Base-by-base conservation (phyloP, 2,329 filamentous ascomycete genomes). In the Orbilia ellipsospora region DNA sequence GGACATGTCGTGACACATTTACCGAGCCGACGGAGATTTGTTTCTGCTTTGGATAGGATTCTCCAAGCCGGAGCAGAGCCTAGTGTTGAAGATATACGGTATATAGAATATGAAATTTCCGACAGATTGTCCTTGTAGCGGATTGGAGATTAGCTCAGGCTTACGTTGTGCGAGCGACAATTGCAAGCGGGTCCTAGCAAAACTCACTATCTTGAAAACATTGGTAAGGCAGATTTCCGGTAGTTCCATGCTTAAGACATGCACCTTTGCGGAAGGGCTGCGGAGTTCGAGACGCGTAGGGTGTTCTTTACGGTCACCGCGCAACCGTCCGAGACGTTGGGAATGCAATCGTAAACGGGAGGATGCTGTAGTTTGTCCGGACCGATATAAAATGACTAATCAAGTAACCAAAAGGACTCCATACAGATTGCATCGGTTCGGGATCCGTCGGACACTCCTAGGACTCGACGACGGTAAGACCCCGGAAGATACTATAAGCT, bases 121-220 rank as follows among this genome's bases (percentile, higher is more conserved):
- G 72, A 69, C 65, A 76, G 62, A 59, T 76, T 76, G 64, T 76
- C 72, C 72, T 74, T 51, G 56, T 69, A 42, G 23, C 23, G 36
- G 36, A 28, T 40, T 62, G 44, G n/a, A 31, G 44, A 52, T 59
- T 42, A 59, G 50, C 50, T 74, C 63, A 74, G 70, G 51, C 57
- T 44, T 59, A 59, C 31, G 45, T 40, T 48, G 40, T 20, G 65
- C 18, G 59, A 16, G 51, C 18, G 54, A 67, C 56, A 51, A 10
- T 16, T 23, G n/a, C 7, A 40, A 45, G 40, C 42, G 26, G 28
- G 42, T 48, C 20, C 50, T 3, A 42, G 12, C 13, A 23, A 42
- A 68, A 74, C 70, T 74, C 57, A 74, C 70, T 74, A 76, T 69
- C 72, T 76, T 76, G 60, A 69, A 76, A 70, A 76, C 72, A 65